These are phyloP conservation scores for Eucalyptus tenuipes DNA, from an alignment of 345 rosid species.

Conservation along the genomic window DNA sequence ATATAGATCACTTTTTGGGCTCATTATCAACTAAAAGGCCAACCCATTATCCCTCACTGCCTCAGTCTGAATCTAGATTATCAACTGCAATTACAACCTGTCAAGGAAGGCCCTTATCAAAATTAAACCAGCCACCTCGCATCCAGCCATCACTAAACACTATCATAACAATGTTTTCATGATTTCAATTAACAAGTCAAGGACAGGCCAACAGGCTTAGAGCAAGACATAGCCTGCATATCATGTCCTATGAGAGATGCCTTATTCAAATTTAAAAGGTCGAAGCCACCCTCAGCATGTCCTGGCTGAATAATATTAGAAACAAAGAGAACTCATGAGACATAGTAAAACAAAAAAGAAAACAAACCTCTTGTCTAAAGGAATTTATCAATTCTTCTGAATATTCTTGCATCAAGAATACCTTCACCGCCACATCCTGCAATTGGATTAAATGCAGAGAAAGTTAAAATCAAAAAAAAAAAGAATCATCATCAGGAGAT, in stretches of 20 bases:
- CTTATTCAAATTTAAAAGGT: not conserved
- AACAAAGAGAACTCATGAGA: not conserved
- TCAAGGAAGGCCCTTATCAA: not conserved
- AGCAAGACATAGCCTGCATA: not conserved
- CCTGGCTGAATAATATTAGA: not conserved
- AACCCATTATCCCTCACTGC: not conserved
- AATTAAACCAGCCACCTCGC: not conserved
- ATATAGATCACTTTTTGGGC: not conserved
- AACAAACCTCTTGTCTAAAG: conserved; percentile 77
- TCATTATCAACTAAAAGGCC: not conserved
- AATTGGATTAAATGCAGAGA: conserved; percentile 2
- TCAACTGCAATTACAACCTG: not conserved
- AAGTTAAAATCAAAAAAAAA: not conserved
- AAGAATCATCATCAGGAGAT: not conserved
- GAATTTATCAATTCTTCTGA: conserved; percentile 68
- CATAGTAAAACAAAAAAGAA: not conserved
- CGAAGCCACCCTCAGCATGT: not conserved
- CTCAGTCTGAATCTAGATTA: not conserved
- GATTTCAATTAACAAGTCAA: not conserved
- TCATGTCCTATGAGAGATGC: not conserved
- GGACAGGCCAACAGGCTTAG: not conserved
- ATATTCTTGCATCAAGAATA: conserved; percentile 90
- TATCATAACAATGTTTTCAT: not conserved
- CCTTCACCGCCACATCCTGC: conserved; percentile 97
- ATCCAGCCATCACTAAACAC: not conserved